Evolutionary conservation across 768 basidiomycete species (phyloP), one percentile per base, ranked within the genome.

Genomic region (Boletus sp.): DNA sequence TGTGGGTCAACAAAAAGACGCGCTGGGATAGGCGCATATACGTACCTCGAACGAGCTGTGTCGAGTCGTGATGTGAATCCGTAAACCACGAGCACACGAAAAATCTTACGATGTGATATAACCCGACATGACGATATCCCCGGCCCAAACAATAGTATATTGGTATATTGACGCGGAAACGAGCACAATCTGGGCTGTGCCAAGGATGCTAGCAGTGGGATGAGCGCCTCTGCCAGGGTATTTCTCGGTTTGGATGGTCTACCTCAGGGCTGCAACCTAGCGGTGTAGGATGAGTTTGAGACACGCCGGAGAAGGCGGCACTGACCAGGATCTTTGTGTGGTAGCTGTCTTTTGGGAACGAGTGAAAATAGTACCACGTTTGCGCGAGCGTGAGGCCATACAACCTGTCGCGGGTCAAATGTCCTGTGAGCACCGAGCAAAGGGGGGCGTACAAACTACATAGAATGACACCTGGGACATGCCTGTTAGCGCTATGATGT

Each of bases 321-420:
- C 71, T 25, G 45, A 73, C 72, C 40, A 73, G 49, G n/a, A 65
- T 37, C 60, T 73, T 73, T 56, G 65, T 72, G 30, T 60, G 58
- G 43, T 27, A 56, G 27, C 60, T 64, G 50, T 73, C 72, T 29
- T 64, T 63, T 23, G 62, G 60, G 53, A 65, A 73, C 34, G 67
- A 58, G 27, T 62, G 64, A 34, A 69, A 73, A 51, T 73, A 73
- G 29, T 63, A 64, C 65, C 66, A 69, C 42, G 70, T 71, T 46
- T 74, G 72, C 1, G 66, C 64, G 47, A 72, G 49, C 8, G 72
- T 72, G 52, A 74, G 56, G 40, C 71, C 71, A 43, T 72, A 72
- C 61, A 72, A 54, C 63, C 71, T 72, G 21, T 54, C 23, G 6
- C 13, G 7, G 29, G 48, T 66, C 38, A 55, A 41, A 21, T 13